Percentiles rank a stretch among this genome's conserved stretches.
These are phyloP conservation scores for Corylus heterophylla DNA, from an alignment of 306 rosid species.

Conservation along the genomic window DNA sequence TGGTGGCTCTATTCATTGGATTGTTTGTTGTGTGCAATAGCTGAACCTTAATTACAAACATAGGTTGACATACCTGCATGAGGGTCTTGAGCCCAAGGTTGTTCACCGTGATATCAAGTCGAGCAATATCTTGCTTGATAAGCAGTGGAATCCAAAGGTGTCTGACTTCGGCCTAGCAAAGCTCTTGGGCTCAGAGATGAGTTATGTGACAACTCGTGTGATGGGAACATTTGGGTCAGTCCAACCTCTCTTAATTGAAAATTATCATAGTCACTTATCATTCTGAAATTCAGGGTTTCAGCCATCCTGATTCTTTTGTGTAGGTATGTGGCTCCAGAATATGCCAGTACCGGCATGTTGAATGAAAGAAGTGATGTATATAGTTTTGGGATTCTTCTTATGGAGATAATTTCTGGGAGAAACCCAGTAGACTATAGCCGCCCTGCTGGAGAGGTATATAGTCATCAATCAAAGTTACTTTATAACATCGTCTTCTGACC, in stretches of 20 bases:
- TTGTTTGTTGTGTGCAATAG: neutral
- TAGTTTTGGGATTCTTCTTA: conserved; percentile 60
- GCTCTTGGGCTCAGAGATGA: conserved; percentile 61
- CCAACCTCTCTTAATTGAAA: neutral
- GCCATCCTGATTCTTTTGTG: conserved; percentile 14
- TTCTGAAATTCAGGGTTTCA: neutral
- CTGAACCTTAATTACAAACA: conserved; percentile 1
- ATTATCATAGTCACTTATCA: neutral
- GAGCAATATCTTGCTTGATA: conserved; percentile 64
- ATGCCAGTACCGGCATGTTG: conserved; percentile 71
- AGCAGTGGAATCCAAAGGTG: conserved; percentile 62
- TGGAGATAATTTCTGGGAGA: conserved; percentile 67
- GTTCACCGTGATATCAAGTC: conserved; percentile 71
- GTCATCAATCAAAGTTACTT: conserved; percentile 3
- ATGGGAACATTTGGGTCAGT: conserved; percentile 73
- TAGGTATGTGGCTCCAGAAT: conserved; percentile 72
- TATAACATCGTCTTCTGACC: neutral
- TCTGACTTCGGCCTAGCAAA: conserved; percentile 69
- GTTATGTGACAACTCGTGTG: conserved; percentile 66
- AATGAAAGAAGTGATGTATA: conserved; percentile 66
- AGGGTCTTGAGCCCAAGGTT: conserved; percentile 69
- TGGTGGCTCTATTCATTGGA: neutral
- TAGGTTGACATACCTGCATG: conserved; percentile 62
- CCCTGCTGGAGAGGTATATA: conserved; percentile 56
- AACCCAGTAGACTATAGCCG: conserved; percentile 65